phyloP scores from a whole-genome alignment of 306 rosid genomes.

The Quercus dentata region DNA sequence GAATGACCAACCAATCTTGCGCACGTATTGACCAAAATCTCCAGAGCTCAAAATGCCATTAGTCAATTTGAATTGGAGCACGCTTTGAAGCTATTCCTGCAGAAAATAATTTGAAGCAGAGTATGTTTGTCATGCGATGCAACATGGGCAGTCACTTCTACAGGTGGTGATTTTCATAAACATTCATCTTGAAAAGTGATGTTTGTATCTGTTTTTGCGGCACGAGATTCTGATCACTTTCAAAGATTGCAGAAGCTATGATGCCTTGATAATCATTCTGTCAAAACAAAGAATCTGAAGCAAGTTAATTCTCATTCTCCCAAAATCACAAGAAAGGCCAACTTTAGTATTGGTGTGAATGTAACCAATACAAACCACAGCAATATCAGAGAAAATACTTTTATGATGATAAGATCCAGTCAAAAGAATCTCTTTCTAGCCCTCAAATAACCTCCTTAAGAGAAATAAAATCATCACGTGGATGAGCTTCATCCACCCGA shows the following conservation, averaged over 20 bases:
- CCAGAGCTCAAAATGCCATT: not conserved
- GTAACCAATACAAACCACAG: not conserved
- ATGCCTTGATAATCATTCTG: not conserved
- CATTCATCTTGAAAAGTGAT: not conserved
- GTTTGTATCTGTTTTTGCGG: not conserved
- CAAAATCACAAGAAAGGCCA: not conserved
- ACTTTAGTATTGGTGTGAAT: not conserved
- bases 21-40: not conserved
- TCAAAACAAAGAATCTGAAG: not conserved
- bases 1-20: not conserved
- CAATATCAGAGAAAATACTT: not conserved
- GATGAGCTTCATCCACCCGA: constrained; percentile 78
- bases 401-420: not conserved
- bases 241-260: not conserved
- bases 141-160: not conserved
- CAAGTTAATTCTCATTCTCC: not conserved
- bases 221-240: not conserved
- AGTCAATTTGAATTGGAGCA: not conserved
- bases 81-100: not conserved
- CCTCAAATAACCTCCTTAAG: constrained; percentile 64
- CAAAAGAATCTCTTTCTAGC: constrained; percentile 15
- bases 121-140: not conserved
- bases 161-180: not conserved
- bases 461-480: constrained; percentile 74
- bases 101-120: not conserved